A percentile compares a stretch with the other conserved stretches of the same genome.
Conservation (phyloP, 805 yeast genomes). For the Teunomyces cretensis region DNA sequence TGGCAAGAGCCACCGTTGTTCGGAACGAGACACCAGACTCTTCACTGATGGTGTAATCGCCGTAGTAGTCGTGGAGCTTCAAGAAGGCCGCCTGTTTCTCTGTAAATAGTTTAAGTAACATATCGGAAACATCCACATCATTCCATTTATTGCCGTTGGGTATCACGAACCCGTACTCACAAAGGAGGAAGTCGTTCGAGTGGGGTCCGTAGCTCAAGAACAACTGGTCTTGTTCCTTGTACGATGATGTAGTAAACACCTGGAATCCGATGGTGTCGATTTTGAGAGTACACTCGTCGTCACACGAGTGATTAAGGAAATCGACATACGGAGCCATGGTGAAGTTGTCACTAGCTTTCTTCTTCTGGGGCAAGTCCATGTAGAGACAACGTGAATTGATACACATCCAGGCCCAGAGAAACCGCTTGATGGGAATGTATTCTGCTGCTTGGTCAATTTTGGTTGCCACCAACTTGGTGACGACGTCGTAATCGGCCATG, state of each 20-base stretch:
- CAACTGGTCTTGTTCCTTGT: constrained; percentile 53
- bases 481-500: constrained; percentile 42
- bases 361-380: constrained; percentile 60
- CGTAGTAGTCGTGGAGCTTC: constrained; percentile 55
- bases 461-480: constrained; percentile 24
- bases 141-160: constrained; percentile 59
- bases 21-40: constrained; percentile 64
- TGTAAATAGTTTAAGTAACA: constrained; percentile 36
- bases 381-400: constrained; percentile 91
- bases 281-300: constrained; percentile 53
- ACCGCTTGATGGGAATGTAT: constrained; percentile 18
- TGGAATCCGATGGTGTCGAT: constrained; percentile 51
- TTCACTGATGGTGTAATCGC: constrained; percentile 65
- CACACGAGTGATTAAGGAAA: constrained; percentile 70
- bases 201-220: constrained; percentile 86
- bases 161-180: constrained; percentile 84
- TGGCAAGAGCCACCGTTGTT: constrained; percentile 72
- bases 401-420: constrained; percentile 77
- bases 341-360: constrained; percentile 60
- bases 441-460: constrained; percentile 1
- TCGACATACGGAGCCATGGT: constrained; percentile 93
- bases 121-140: constrained; percentile 58
- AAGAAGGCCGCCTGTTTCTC: constrained; percentile 46
- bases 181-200: constrained; percentile 73
- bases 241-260: constrained; percentile 36